These are phyloP conservation scores for Phytopythium vexans DNA, from an alignment of 352 stramenopile species.

Conservation along the genomic window DNA sequence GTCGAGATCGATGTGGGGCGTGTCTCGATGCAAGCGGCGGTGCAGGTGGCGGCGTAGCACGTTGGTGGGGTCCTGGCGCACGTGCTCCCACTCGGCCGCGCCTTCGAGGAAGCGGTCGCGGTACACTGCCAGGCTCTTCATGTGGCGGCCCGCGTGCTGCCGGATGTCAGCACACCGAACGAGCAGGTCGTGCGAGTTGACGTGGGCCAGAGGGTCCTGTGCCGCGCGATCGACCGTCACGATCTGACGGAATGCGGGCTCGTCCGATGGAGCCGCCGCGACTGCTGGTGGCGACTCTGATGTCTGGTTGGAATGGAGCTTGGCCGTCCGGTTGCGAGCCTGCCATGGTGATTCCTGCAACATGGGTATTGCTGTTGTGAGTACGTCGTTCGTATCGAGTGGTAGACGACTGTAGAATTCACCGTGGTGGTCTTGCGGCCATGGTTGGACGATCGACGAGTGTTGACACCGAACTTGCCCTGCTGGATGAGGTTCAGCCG, in stretches of 20 bases:
- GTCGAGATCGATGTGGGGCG: constrained; percentile 62
- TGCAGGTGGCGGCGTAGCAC: constrained; percentile 55
- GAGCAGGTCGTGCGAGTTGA: constrained; percentile 75
- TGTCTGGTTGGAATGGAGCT: neutral
- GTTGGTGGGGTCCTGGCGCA: constrained; percentile 70
- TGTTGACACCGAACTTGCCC: constrained; percentile 14
- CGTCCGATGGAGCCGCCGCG: neutral
- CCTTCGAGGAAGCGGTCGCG: constrained; percentile 54
- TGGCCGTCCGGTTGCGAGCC: constrained; percentile 56
- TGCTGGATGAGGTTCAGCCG: constrained; percentile 41
- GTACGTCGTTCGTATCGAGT: neutral
- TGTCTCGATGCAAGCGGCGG: constrained; percentile 49
- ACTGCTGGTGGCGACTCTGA: neutral
- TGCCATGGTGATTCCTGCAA: constrained; percentile 66
- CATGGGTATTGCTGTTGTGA: neutral
- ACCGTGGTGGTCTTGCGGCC: constrained; percentile 12
- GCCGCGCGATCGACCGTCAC: constrained; percentile 63
- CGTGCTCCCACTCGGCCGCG: constrained; percentile 56
- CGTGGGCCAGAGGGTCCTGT: constrained; percentile 33
- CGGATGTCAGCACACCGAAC: constrained; percentile 64
- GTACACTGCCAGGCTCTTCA: constrained; percentile 34
- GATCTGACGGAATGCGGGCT: constrained; percentile 47
- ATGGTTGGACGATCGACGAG: constrained; percentile 21
- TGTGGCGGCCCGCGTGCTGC: constrained; percentile 43
- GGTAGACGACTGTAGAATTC: constrained; percentile 3